Evolutionary conservation across 2,329 filamentous ascomycete species (phyloP), one percentile per base, ranked within the genome.

Genomic region (Akanthomyces dipterigenus): DNA sequence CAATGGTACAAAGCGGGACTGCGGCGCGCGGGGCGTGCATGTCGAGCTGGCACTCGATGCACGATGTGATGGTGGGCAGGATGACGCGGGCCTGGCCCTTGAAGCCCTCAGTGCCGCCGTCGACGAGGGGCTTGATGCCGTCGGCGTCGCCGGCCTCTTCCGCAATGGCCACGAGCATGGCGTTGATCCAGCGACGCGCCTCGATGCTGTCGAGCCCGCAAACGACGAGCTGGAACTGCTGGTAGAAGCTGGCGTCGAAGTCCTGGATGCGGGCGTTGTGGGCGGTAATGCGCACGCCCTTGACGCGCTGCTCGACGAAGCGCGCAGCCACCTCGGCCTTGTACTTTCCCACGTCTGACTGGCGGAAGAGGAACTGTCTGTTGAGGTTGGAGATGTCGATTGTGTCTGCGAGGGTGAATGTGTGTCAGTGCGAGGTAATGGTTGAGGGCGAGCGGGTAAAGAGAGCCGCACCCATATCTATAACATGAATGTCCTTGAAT

Each of bases 361-460:
- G 84, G 24, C 95, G 90, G 76, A 99, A 99, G 63, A 99, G 85
- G 71, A 99, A 99, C 70, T 99, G 95, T 46, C 95, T 89, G 76
- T 99, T 99, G 24, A 99, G 83, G 73, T 99, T 99, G 55, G 93
- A 97, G 63, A 99, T 93, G 71, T 99, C 95, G 74, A 99, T 99
- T 1, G 93, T 99, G 75, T 99, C 92, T 91, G 66, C 43, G 11
- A 49, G 31, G 11, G 31, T 34, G 31, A n/a, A n/a, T n/a, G 48
- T 49, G 1, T 26, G 31, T 55, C 18, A 43, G 34, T 9, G 43
- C 66, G 64, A 66, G 28, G 9, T 36, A n/a, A n/a, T 20, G n/a
- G 34, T 26, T 22, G 1, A 24, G 18, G 28, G 31, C 1, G 38
- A 16, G 43, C 5, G 20, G 45, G 36, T 40, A 42, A 3, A 11